phyloP scores from a whole-genome alignment of 305 asterid genomes.

The Fraxinus velutina region DNA sequence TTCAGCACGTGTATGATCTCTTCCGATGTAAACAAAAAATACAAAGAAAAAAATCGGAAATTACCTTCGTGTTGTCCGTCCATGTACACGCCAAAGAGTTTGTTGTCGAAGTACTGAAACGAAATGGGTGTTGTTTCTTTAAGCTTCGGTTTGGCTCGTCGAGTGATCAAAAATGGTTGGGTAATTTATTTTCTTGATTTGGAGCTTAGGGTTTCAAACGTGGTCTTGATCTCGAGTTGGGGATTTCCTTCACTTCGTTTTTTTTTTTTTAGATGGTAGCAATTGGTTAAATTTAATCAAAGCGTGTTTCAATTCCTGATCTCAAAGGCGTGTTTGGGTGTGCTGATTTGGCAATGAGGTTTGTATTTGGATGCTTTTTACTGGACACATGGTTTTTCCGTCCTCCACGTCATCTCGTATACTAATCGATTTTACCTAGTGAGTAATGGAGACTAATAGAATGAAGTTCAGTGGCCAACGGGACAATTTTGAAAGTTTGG shows the following conservation, averaged over 20 bases:
- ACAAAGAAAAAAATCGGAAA: no score
- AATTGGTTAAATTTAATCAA: neutral
- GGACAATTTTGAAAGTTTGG: neutral
- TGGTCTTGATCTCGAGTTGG: neutral
- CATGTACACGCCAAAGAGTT: neutral
- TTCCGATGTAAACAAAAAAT: neutral
- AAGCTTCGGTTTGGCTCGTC: neutral
- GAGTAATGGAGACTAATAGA: no score
- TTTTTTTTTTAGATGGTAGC: neutral
- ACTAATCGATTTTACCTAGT: no score
- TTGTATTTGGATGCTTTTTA: neutral
- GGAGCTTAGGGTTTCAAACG: neutral
- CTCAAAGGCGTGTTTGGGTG: neutral
- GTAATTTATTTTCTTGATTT: neutral
- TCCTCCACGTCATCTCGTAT: neutral
- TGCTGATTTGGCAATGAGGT: no score
- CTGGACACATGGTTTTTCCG: neutral
- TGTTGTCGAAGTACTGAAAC: neutral
- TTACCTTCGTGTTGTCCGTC: neutral
- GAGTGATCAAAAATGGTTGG: neutral
- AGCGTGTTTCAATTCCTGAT: neutral
- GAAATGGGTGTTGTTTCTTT: neutral
- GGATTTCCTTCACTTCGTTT: neutral
- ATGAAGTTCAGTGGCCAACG: neutral
- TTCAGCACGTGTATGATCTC: neutral